Evolutionary conservation across 2,329 filamentous ascomycete species (phyloP).

Genomic region (Didymella sp.): DNA sequence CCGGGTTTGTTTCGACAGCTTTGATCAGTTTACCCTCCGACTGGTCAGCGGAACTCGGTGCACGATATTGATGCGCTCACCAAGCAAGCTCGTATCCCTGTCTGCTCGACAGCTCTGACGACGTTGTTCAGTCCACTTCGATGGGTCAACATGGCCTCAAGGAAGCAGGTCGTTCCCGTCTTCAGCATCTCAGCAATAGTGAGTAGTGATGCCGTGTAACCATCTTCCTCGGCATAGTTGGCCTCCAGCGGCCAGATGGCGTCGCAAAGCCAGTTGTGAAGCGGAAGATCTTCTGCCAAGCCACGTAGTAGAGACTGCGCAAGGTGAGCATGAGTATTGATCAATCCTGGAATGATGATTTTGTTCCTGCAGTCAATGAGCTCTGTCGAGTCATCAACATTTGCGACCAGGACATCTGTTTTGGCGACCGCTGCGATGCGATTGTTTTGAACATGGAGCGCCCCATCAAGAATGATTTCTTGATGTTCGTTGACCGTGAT

Average conservation of each 20-base stretch:
- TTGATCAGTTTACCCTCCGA: constrained; percentile 50
- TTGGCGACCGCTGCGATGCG: constrained; percentile 57
- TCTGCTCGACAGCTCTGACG: constrained; percentile 42
- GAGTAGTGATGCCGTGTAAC: constrained; percentile 41
- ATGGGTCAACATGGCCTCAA: constrained; percentile 49
- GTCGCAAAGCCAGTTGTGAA: constrained; percentile 43
- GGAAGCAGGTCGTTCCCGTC: constrained; percentile 49
- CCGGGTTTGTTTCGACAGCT: constrained; percentile 43
- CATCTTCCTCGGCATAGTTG: constrained; percentile 45
- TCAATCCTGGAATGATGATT: constrained; percentile 48
- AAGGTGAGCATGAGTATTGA: constrained; percentile 50
- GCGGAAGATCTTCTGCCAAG: constrained; percentile 34
- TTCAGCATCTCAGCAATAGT: constrained; percentile 51
- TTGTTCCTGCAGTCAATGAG: constrained; percentile 38
- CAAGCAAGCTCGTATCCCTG: constrained; percentile 42
- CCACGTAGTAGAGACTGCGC: constrained; percentile 47
- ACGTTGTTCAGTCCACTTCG: constrained; percentile 38
- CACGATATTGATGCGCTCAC: neutral
- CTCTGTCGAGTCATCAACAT: constrained; percentile 1
- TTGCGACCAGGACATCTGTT: constrained; percentile 37
- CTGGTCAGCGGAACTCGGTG: constrained; percentile 1
- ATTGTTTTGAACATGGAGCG: constrained; percentile 51
- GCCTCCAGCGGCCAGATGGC: constrained; percentile 49
- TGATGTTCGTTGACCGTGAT: constrained; percentile 58
- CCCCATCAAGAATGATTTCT: constrained; percentile 57